phyloP scores from a whole-genome alignment of 495 filamentous ascomycete genomes.

The Lepraria neglecta region DNA sequence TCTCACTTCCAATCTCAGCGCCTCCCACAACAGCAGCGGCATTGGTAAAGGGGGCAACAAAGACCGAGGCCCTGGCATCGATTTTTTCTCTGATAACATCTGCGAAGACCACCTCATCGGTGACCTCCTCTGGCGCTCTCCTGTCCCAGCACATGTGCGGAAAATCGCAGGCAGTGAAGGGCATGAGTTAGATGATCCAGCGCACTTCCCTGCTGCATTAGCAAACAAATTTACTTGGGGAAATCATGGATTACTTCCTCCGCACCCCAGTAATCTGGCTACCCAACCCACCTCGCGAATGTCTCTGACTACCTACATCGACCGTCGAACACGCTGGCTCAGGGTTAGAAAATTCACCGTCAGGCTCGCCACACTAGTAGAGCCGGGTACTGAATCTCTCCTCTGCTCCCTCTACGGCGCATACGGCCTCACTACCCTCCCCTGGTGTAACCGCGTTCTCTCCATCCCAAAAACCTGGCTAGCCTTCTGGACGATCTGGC shows the following conservation, averaged over 20 bases:
- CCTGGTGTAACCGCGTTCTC: conserved; percentile 49
- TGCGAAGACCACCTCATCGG: conserved; percentile 97
- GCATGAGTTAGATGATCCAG: conserved; percentile 27
- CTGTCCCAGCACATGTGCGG: conserved; percentile 33
- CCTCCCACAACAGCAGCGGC: conserved; percentile 32
- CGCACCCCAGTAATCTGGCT: conserved; percentile 66
- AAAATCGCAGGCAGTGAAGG: conserved; percentile 35
- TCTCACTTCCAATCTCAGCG: conserved; percentile 63
- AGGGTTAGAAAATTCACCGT: conserved; percentile 94
- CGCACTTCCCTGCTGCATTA: neutral
- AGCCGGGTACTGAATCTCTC: conserved; percentile 88
- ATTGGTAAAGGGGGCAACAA: conserved; percentile 34
- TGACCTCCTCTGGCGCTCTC: conserved; percentile 74
- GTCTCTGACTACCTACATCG: conserved; percentile 71
- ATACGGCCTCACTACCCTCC: conserved; percentile 68
- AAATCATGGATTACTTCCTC: conserved; percentile 68
- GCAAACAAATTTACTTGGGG: conserved; percentile 42
- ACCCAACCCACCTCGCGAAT: conserved; percentile 84
- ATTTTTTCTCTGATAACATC: conserved; percentile 91
- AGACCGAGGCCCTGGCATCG: conserved; percentile 59
- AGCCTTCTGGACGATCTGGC: conserved; percentile 59
- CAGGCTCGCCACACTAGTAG: conserved; percentile 79
- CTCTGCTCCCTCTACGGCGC: conserved; percentile 74
- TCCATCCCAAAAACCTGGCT: conserved; percentile 62
- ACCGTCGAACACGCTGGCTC: conserved; percentile 82